Base-by-base conservation (phyloP, 139 green algal genomes). In the Gonium pectorale region DNA sequence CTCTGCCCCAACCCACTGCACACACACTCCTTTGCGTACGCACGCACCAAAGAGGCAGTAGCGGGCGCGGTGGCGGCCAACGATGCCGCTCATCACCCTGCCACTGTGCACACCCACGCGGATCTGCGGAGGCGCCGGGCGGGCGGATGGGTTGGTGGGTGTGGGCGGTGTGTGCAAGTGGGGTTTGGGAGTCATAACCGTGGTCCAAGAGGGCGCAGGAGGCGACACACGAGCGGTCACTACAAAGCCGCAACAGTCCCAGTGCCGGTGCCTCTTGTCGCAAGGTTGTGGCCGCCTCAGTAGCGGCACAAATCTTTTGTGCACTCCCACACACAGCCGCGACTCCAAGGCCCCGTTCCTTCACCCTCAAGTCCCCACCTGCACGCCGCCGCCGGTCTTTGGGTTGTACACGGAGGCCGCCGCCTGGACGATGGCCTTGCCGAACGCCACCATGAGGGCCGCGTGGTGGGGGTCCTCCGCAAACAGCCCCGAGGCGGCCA, bases 21-120 rank as follows among this genome's bases (percentile, higher is more conserved):
- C 54, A 67, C 75, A 4, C 43, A 83, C 75, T 62, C 9, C 62
- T 83, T 43, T 83, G n/a, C n/a, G n/a, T n/a, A n/a, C n/a, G n/a
- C n/a, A n/a, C n/a, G n/a, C 77, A 11, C 83, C 83, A n/a, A 93
- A 94, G 8, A 94, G 63, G 83, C 87, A 92, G 84, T 93, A 94
- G 6, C 89, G 79, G 0, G 87, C 87, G 19, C 86, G 85, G 38
- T 81, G 88, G n/a, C 64, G 79, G 31, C 90, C 90, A 70, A 93
- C 90, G 33, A 93, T 86, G 29, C 87, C 82, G 24, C 59, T 83
- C 81, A 90, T 89, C 15, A 92, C 86, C 0, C 84, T 40, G 6
- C 84, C 84, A 27, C 43, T 72, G 56, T 88, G 74, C 3, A 88
- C 51, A 2, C 84, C 84, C 54, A 88, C 84, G 2, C 84, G 84